phyloP scores from a whole-genome alignment of 2,329 filamentous ascomycete species.

The Ophiostoma montium region DNA sequence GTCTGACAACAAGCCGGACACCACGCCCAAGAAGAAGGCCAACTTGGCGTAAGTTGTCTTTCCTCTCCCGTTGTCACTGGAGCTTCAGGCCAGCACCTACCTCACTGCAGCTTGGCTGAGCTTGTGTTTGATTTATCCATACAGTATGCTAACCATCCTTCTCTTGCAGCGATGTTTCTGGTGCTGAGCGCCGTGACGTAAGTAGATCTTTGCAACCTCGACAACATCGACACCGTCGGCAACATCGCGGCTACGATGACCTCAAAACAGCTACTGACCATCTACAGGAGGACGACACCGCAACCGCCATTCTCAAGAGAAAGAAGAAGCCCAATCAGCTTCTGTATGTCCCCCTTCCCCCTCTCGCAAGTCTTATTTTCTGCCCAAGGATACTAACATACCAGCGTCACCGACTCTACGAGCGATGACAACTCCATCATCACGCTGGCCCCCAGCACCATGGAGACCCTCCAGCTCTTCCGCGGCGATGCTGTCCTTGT shows the following conservation, averaged over 20 bases:
- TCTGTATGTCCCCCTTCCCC: constrained; percentile 51
- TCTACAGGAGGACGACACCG: constrained; percentile 58
- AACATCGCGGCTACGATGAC: neutral
- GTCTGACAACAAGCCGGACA: constrained; percentile 40
- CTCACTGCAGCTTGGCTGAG: neutral
- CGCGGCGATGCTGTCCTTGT: constrained; percentile 95
- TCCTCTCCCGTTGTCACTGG: neutral
- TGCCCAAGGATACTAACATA: neutral
- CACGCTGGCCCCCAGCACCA: constrained; percentile 93
- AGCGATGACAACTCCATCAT: constrained; percentile 99
- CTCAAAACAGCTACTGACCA: neutral
- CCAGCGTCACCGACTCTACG: constrained; percentile 88
- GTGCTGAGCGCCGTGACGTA: constrained; percentile 66
- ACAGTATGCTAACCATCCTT: constrained; percentile 22
- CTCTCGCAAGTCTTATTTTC: neutral
- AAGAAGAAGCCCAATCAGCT: constrained; percentile 99
- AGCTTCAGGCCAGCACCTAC: neutral
- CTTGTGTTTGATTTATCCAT: constrained; percentile 1
- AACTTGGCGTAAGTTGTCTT: constrained; percentile 54
- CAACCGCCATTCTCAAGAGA: constrained; percentile 97
- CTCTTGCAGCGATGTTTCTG: constrained; percentile 65
- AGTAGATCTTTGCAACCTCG: neutral
- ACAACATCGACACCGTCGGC: neutral
- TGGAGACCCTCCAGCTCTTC: constrained; percentile 97
- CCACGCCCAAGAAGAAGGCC: constrained; percentile 41